Percentiles rank a stretch among this genome's conserved stretches.
Conservation (phyloP, 176 grass and related monocot genomes). For the Ensete glaucum region DNA sequence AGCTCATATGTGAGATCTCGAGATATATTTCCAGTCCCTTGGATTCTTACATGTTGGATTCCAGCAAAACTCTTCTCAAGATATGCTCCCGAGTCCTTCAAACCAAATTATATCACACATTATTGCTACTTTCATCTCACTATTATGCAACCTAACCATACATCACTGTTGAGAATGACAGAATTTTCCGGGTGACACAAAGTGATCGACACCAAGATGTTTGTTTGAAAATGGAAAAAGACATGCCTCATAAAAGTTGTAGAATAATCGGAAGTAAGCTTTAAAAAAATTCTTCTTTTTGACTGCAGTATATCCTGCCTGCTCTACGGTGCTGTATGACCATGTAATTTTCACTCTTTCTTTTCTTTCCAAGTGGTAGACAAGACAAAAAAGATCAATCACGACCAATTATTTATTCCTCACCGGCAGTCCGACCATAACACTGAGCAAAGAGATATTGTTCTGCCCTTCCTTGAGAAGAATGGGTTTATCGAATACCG, state of each 20-base stretch:
- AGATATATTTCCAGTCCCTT: conserved; percentile 10
- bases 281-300: background rate
- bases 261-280: too few species aligned
- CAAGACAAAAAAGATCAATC: background rate
- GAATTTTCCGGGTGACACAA: background rate
- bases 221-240: background rate
- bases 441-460: conserved; percentile 71
- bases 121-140: background rate
- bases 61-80: conserved; percentile 66
- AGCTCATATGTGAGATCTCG: conserved; percentile 37
- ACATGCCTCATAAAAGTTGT: too few species aligned
- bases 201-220: background rate
- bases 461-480: conserved; percentile 46
- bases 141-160: too few species aligned
- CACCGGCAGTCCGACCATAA: conserved; percentile 94
- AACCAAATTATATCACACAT: conserved; percentile 18
- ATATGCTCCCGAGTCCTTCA: conserved; percentile 57
- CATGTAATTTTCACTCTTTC: background rate
- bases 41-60: conserved; percentile 40
- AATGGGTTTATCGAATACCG: conserved; percentile 36
- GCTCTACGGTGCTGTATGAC: background rate
- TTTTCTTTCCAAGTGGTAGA: background rate
- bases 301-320: background rate
- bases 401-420: conserved; percentile 25
- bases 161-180: background rate